Evolutionary conservation across 1,284 basidiomycete species (phyloP), one percentile per base, ranked within the genome.

Genomic region (Earliella scabrosa): DNA sequence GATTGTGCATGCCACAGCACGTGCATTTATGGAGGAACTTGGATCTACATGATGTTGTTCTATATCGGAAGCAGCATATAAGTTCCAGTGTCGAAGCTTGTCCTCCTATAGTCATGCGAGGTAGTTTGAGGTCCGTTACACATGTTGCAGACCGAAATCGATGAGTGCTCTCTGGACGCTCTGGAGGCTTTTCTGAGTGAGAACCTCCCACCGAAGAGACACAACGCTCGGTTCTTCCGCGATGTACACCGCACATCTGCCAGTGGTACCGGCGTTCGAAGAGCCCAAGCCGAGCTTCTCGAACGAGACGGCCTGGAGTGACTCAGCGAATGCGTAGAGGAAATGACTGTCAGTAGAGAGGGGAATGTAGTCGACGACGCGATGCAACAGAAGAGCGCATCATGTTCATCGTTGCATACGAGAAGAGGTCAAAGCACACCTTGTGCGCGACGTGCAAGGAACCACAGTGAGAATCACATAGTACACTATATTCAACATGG

Each of bases 361-460:
- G 0, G 81, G 80, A 1, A 82, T 61, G 46, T 71, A 71, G 66
- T 83, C 81, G 62, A 80, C 79, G 43, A 81, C 63, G 14, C 80
- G 71, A 80, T 82, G 50, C 3, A 40, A 31, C 13, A 31, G 7
- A 24, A 32, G 23, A 14, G 18, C n/a, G 14, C n/a, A 14, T 14
- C 24, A 20, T 13, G n/a, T 6, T 21, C 8, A 20, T 16, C n/a
- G 6, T 39, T 31, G 29, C 61, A n/a, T 6, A 77, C 66, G n/a
- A n/a, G n/a, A n/a, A 40, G 9, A 35, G n/a, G n/a, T n/a, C 45
- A 29, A 53, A n/a, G n/a, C 54, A 18, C 34, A 77, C 79, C 75
- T 78, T 80, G 63, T 78, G 78, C 2, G 77, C 65, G 4, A 81
- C 75, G 56, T 79, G 75, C 66, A 80, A 82, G 65, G 55, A 73